phyloP scores from a whole-genome alignment of 2,329 filamentous ascomycete species.

The Aspergillus costaricaensis region DNA sequence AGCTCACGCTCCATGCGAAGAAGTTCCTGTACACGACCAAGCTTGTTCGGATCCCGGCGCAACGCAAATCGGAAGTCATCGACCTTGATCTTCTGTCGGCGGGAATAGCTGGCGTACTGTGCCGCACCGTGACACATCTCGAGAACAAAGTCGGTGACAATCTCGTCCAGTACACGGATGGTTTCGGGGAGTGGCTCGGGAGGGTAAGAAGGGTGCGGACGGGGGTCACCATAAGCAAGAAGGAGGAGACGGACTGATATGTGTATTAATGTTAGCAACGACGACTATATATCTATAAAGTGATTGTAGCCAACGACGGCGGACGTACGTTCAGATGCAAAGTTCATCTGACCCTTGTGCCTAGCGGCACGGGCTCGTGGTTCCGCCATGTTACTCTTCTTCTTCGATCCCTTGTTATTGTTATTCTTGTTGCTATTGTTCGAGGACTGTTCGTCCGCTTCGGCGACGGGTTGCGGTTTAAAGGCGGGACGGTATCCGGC shows the following conservation, averaged over 20 bases:
- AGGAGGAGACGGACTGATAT: slow-evolving; percentile 44
- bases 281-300: background rate
- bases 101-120: slow-evolving; percentile 78
- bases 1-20: slow-evolving; percentile 85
- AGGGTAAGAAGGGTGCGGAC: slow-evolving; percentile 64
- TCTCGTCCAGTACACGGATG: slow-evolving; percentile 85
- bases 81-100: slow-evolving; percentile 95
- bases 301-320: no score
- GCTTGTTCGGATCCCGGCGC: slow-evolving; percentile 77
- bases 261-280: background rate
- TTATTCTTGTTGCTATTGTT: background rate
- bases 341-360: slow-evolving; percentile 82
- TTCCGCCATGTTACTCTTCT: slow-evolving; percentile 60
- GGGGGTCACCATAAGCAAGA: slow-evolving; percentile 48
- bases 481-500: slow-evolving; percentile 28
- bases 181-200: slow-evolving; percentile 78
- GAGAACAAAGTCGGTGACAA: slow-evolving; percentile 94
- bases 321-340: slow-evolving; percentile 64
- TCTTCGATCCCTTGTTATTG: background rate
- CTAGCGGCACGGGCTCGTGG: slow-evolving; percentile 74
- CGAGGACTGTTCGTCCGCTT: background rate
- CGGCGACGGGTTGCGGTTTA: slow-evolving; percentile 9
- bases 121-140: slow-evolving; percentile 90
- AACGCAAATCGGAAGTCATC: slow-evolving; percentile 97
- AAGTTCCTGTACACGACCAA: slow-evolving; percentile 87